Base-by-base conservation (phyloP, 1,139 yeast species). In the Scheffersomyces segobiensis region DNA sequence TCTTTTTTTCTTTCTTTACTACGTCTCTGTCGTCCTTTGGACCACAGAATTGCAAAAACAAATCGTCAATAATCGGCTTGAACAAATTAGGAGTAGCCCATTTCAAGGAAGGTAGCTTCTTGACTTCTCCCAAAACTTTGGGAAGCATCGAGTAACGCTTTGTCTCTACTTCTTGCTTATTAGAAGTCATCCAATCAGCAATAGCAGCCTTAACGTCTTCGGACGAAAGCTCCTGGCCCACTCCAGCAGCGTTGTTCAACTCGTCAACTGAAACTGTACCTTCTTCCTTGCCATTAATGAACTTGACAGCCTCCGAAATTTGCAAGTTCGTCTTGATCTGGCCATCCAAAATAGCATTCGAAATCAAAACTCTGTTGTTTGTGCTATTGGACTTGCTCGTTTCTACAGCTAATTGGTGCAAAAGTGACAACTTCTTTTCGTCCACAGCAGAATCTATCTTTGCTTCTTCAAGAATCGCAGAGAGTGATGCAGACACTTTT, bases 21-120 rank as follows among this genome's bases (percentile, higher is more conserved):
- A 88, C 81, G 71, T 95, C 99, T 62, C 99, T 87, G 70, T 93
- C 99, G 71, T 95, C 99, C 74, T 93, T 95, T 55, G 99, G 98
- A 22, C 99, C 99, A 57, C 93, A 77, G 32, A 88, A 74, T 53
- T 78, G 85, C 62, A 91, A 76, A 24, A 93, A 79, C 67, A 89
- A 86, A 54, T 82, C 87, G 70, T 95, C 99, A 64, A 95, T 89
- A 26, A 86, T 81, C 18, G 97, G 97, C 76, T 95, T 95, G 78
- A 95, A 91, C 58, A 85, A 78, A 55, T 87, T 85, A 50, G 98
- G 96, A 57, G 90, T 84, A 12, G 98, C 99, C 97, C 98, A 95
- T 74, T 91, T 92, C 73, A 95, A 82, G 32, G 79, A 84, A 2
- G 93, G 87, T 57, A 92, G 71, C 63, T 82, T 84, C 80, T 91